A percentile compares a stretch with the other conserved stretches of the same genome.
Evolutionary conservation across 805 yeast species (phyloP).

Genomic region (Myxozyma nipponensis): DNA sequence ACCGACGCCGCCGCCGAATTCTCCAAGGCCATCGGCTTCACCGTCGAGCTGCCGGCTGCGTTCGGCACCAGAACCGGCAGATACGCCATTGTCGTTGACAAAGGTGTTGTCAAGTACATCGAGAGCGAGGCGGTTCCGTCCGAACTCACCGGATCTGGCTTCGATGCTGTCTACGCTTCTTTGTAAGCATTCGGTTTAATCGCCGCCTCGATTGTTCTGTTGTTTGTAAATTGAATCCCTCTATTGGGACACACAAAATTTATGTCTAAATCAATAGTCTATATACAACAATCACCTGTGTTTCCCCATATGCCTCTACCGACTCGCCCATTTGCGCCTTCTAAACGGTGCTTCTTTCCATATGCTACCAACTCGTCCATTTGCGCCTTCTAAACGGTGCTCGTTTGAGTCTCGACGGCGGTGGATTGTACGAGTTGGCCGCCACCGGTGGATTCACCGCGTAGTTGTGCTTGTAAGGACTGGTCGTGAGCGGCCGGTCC

Average conservation of each 20-base stretch:
- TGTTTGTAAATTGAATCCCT: slow-evolving; percentile 7
- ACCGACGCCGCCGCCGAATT: slow-evolving; percentile 62
- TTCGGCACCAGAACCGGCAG: slow-evolving; percentile 61
- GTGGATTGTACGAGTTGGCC: neutral
- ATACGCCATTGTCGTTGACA: slow-evolving; percentile 66
- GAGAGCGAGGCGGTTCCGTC: slow-evolving; percentile 44
- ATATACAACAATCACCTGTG: too few relatives aligned
- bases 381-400: neutral
- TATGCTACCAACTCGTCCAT: too few relatives aligned
- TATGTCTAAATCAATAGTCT: too few relatives aligned
- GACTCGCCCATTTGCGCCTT: too few relatives aligned
- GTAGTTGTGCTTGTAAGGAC: neutral
- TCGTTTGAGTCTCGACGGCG: neutral
- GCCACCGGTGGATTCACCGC: neutral
- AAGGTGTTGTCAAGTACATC: slow-evolving; percentile 51
- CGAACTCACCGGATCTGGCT: slow-evolving; percentile 45
- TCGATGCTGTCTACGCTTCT: slow-evolving; percentile 43
- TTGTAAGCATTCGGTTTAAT: slow-evolving; percentile 30
- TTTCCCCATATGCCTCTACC: too few relatives aligned
- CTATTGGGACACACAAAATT: too few relatives aligned
- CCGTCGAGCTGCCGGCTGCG: slow-evolving; percentile 53
- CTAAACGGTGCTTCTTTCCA: too few relatives aligned
- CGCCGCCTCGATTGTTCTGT: neutral
- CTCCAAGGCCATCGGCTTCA: slow-evolving; percentile 57
- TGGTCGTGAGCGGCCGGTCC: slow-evolving; percentile 2